A percentile compares a stretch with the other conserved stretches of the same genome.
Evolutionary conservation across 768 basidiomycete species (phyloP).

Genomic region (Psilocybe azurescens): DNA sequence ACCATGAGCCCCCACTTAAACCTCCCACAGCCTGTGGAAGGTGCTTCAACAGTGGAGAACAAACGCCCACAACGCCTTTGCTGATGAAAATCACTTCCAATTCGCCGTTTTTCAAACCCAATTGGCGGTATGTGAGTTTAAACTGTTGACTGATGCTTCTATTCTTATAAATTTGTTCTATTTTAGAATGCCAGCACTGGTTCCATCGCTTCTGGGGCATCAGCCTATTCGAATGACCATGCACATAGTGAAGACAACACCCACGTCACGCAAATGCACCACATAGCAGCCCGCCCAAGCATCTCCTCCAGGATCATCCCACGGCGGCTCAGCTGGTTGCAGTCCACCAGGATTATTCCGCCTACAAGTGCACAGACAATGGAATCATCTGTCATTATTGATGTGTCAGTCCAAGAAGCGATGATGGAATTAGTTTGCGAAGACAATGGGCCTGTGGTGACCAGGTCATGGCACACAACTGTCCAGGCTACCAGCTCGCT

Average conservation of each 20-base stretch:
- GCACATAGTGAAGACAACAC: slow-evolving; percentile 45
- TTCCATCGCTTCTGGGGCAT: slow-evolving; percentile 48
- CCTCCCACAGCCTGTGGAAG: slow-evolving; percentile 23
- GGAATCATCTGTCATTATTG: slow-evolving; percentile 44
- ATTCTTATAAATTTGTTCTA: slow-evolving; percentile 21
- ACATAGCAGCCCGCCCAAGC: slow-evolving; percentile 47
- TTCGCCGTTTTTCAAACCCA: slow-evolving; percentile 54
- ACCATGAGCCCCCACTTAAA: slow-evolving; percentile 9
- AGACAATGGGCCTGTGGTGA: slow-evolving; percentile 14
- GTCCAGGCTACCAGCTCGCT: slow-evolving; percentile 35
- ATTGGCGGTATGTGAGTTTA: slow-evolving; percentile 39
- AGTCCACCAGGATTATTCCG: slow-evolving; percentile 42
- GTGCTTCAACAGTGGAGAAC: slow-evolving; percentile 22
- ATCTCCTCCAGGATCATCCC: slow-evolving; percentile 51
- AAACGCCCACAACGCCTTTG: slow-evolving; percentile 36
- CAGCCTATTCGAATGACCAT: slow-evolving; percentile 38
- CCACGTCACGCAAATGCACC: slow-evolving; percentile 54
- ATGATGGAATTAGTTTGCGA: slow-evolving; percentile 36
- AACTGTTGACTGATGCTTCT: background rate
- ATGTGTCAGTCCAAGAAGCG: slow-evolving; percentile 53
- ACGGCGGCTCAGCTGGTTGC: slow-evolving; percentile 48
- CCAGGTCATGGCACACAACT: slow-evolving; percentile 25
- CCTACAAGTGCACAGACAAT: slow-evolving; percentile 15
- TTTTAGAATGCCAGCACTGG: slow-evolving; percentile 44
- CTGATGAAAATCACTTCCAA: slow-evolving; percentile 45